Percentiles rank a stretch among this genome's conserved stretches.
Evolutionary conservation across 2,329 filamentous ascomycete species (phyloP).

Genomic region (Claviceps paspali): DNA sequence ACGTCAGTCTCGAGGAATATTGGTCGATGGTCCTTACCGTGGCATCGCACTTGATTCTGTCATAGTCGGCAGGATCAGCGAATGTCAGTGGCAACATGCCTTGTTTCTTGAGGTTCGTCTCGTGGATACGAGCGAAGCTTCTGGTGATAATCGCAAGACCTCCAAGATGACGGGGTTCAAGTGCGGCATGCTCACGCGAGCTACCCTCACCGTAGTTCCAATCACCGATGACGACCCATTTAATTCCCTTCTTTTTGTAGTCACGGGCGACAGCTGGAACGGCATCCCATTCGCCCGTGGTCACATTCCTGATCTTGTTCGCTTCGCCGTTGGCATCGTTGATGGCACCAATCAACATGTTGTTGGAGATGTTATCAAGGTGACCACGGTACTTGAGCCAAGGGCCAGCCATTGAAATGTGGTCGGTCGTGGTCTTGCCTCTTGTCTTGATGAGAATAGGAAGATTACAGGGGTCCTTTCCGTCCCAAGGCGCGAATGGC

Average conservation of each 20-base stretch:
- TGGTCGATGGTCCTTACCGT: conserved; percentile 35
- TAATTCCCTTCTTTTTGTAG: conserved; percentile 94
- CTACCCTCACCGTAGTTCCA: conserved; percentile 99
- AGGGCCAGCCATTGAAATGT: conserved; percentile 93
- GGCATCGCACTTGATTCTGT: conserved; percentile 88
- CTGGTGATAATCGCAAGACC: conserved; percentile 93
- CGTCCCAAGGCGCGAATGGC: conserved; percentile 79
- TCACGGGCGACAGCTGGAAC: conserved; percentile 91
- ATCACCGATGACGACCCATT: conserved; percentile 96
- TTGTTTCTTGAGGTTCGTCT: conserved; percentile 99
- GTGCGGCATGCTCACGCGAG: conserved; percentile 94
- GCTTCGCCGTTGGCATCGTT: conserved; percentile 93
- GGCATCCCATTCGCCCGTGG: conserved; percentile 68
- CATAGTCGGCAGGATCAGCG: conserved; percentile 86
- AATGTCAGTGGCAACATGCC: conserved; percentile 99
- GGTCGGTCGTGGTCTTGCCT: conserved; percentile 94
- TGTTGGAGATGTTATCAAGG: conserved; percentile 99
- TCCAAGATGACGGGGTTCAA: conserved; percentile 93
- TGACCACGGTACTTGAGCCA: conserved; percentile 99
- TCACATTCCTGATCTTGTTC: conserved; percentile 92
- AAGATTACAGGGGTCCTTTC: conserved; percentile 70
- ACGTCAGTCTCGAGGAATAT: neutral
- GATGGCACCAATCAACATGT: conserved; percentile 96
- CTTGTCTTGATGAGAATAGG: conserved; percentile 93
- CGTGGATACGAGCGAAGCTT: conserved; percentile 97